A percentile compares a stretch with the other conserved stretches of the same genome.
Conservation (phyloP, 176 grass and related monocot species). For the Zea luxurians region DNA sequence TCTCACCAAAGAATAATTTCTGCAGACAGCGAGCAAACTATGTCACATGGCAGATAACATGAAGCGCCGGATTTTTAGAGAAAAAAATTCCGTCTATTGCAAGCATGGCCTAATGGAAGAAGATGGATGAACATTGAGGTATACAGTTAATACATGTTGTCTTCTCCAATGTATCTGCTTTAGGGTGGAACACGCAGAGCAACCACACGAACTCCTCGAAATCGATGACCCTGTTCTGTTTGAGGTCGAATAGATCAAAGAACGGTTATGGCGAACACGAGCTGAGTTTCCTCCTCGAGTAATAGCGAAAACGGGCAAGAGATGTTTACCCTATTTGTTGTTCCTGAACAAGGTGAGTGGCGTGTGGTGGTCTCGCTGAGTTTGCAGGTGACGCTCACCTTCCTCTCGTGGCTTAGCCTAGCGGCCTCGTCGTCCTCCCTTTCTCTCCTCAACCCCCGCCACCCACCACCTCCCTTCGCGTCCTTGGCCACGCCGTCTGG, state of each 20-base stretch:
- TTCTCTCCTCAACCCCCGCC: too few relatives aligned
- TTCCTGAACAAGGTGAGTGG: slow-evolving; percentile 72
- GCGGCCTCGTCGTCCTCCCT: too few relatives aligned
- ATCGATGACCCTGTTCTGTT: slow-evolving; percentile 64
- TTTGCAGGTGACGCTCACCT: too few relatives aligned
- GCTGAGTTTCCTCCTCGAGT: neutral
- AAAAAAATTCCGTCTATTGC: neutral
- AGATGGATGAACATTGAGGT: neutral
- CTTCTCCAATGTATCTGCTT: slow-evolving; percentile 48
- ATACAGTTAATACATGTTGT: slow-evolving; percentile 44
- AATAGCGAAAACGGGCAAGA: neutral
- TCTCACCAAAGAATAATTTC: too few relatives aligned
- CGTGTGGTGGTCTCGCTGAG: too few relatives aligned
- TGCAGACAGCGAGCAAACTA: too few relatives aligned
- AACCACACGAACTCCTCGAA: slow-evolving; percentile 80
- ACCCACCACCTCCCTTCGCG: too few relatives aligned
- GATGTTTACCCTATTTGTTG: slow-evolving; percentile 57
- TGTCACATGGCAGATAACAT: too few relatives aligned
- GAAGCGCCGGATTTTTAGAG: too few relatives aligned
- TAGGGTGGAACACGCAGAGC: slow-evolving; percentile 72
- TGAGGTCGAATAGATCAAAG: slow-evolving; percentile 74
- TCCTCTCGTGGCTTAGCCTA: too few relatives aligned
- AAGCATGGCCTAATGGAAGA: neutral
- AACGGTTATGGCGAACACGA: slow-evolving; percentile 33
- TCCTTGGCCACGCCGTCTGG: too few relatives aligned